Evolutionary conservation across 345 rosid genomes (phyloP).

Genomic region (Atalantia buxifolia): DNA sequence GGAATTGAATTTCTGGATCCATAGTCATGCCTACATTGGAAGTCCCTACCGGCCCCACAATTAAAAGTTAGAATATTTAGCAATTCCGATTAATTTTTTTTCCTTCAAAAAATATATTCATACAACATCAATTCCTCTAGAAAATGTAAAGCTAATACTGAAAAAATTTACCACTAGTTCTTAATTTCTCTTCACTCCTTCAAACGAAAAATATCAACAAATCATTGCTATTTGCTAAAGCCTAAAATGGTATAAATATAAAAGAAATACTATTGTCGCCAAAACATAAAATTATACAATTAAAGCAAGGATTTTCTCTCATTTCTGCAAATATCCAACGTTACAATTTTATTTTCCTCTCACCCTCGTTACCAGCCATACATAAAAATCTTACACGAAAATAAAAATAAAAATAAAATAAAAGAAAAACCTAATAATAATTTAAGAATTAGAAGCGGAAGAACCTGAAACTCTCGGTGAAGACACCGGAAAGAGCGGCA

Average conservation of each 20-base stretch:
- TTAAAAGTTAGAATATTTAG: not conserved
- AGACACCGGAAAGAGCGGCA: conserved; percentile 86
- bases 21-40: conserved; percentile 14
- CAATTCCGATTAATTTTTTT: too few relatives aligned
- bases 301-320: conserved; percentile 31
- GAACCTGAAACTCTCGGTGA: conserved; percentile 84
- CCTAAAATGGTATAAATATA: not conserved
- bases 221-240: not conserved
- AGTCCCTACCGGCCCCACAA: not conserved
- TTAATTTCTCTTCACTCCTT: too few relatives aligned
- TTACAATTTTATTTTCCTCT: conserved; percentile 23
- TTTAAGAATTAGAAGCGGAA: conserved; percentile 40
- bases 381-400: conserved; percentile 36
- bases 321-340: conserved; percentile 30
- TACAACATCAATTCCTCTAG: too few relatives aligned
- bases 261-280: not conserved
- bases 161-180: too few relatives aligned
- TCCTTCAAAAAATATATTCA: too few relatives aligned
- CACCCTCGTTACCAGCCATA: conserved; percentile 22
- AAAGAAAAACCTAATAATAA: not conserved
- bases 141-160: too few relatives aligned
- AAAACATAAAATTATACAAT: conserved; percentile 23
- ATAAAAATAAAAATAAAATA: not conserved
- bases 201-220: conserved; percentile 1
- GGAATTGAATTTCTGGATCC: not conserved